Base-by-base conservation (phyloP, 2,329 filamentous ascomycete species). In the Rhynchosporium secalis region DNA sequence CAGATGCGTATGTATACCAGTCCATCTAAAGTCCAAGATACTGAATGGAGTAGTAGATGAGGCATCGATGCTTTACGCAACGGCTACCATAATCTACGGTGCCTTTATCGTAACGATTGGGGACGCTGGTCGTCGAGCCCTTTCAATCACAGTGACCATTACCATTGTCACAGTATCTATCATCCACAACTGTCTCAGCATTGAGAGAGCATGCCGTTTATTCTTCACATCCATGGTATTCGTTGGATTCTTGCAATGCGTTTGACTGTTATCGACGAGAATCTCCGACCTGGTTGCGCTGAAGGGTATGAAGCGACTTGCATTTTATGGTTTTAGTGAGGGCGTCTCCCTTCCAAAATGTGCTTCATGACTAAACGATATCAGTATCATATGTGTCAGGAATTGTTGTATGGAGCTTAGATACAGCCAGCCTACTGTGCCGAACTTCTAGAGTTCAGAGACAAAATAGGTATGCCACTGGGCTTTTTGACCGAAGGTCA, bases 401-500 rank as follows among this genome's bases (percentile, higher is more conserved):
- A 2, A 60, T 46, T 41, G 36, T 62, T 40, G 20, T 60, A 13
- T 65, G 60, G 60, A 62, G 46, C 13, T 41, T 65, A 38, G 60
- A 65, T 33, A 60, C 56, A 38, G 28, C 33, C 56, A 38, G 28
- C 33, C 12, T 61, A 56, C 31, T 65, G 64, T 43, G 45, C 41
- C 4, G 51, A 63, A 28, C 49, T 65, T 10, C 49, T 49, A 28
- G 10, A 12, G 8, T 51, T 57, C 12, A 55, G 64, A 46, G 56
- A 63, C 36, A 57, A 36, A 13, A 52, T 65, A 10, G 61, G 64
- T 4, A 63, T 65, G 57, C 64, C 64, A 20, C 48, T 57, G 36
- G 63, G 63, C 8, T 63, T 63, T 60, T 29, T 66, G 33, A 49
- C 43, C 20, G 64, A 63, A 45, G 51, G 61, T 13, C 58, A 66